Percentiles rank a stretch among this genome's conserved stretches.
These are phyloP conservation scores for Lophiotrema nucula DNA, from an alignment of 495 filamentous ascomycete species.

Conservation along the genomic window DNA sequence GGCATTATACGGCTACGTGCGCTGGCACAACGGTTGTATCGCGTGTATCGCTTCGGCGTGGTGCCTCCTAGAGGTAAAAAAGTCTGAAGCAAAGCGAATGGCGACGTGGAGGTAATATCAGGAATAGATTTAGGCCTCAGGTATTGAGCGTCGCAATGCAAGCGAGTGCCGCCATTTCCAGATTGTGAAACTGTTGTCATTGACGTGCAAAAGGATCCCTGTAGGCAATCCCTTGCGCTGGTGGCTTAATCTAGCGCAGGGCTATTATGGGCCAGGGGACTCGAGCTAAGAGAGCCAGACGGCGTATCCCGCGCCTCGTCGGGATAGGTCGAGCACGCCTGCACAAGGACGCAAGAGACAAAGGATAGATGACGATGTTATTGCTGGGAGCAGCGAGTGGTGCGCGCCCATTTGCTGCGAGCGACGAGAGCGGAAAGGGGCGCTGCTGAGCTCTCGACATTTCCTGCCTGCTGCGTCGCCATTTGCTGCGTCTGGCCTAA, in stretches of 20 bases:
- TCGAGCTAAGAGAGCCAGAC: constrained; percentile 2
- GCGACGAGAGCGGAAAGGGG: no score
- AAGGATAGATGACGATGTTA: constrained; percentile 12
- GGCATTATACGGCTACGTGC: constrained; percentile 11
- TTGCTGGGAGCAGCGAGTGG: neutral
- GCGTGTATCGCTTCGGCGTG: neutral
- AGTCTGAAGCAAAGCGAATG: neutral
- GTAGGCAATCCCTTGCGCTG: constrained; percentile 25
- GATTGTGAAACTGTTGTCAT: constrained; percentile 30
- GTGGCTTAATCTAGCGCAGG: constrained; percentile 23
- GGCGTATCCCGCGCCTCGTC: no score
- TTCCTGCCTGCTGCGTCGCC: no score
- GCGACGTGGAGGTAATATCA: no score
- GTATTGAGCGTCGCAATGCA: no score
- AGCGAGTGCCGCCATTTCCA: constrained; percentile 21
- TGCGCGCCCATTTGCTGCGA: neutral
- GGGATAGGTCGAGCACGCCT: no score
- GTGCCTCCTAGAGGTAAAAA: neutral
- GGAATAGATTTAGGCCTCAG: no score
- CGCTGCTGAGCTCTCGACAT: no score
- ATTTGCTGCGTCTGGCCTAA: no score
- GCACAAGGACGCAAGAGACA: no score
- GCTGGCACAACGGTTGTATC: constrained; percentile 22
- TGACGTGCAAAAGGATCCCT: constrained; percentile 16
- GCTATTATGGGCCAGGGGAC: constrained; percentile 9